Conservation (phyloP, 2,329 filamentous ascomycete species). For the Penicillium sp. region DNA sequence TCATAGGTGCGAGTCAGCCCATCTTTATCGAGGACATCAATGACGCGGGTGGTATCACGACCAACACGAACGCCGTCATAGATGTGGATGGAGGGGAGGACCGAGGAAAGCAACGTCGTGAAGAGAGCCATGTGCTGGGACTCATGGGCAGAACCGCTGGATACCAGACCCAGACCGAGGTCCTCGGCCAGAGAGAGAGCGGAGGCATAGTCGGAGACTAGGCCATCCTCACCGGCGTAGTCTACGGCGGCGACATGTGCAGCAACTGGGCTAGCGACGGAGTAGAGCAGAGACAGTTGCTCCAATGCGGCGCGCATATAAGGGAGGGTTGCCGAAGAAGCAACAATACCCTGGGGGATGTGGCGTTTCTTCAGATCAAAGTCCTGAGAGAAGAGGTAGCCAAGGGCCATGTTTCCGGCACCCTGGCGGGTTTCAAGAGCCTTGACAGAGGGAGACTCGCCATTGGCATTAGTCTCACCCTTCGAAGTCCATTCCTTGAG, state of each 20-base stretch:
- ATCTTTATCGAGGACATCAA: constrained; percentile 73
- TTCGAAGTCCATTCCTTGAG: constrained; percentile 71
- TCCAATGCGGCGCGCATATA: constrained; percentile 81
- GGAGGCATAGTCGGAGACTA: constrained; percentile 83
- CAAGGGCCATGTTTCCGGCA: constrained; percentile 85
- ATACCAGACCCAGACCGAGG: constrained; percentile 79
- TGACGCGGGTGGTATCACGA: constrained; percentile 75
- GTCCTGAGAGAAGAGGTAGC: constrained; percentile 97
- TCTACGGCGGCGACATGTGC: constrained; percentile 90
- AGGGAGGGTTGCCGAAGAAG: constrained; percentile 76
- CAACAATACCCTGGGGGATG: constrained; percentile 86
- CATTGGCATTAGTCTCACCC: constrained; percentile 74
- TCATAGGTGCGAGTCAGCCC: constrained; percentile 68
- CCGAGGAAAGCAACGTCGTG: constrained; percentile 72
- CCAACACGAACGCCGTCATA: constrained; percentile 84
- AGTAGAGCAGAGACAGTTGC: constrained; percentile 86
- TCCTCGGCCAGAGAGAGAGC: constrained; percentile 82
- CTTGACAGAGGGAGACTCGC: constrained; percentile 73
- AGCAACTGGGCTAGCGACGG: constrained; percentile 87
- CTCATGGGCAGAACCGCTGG: constrained; percentile 84
- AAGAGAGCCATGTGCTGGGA: constrained; percentile 94
- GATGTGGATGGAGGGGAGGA: constrained; percentile 80
- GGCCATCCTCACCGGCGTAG: constrained; percentile 66
- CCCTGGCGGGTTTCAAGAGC: constrained; percentile 83
- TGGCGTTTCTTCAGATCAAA: constrained; percentile 89